Conservation (phyloP, 768 basidiomycete species). For the Dentipellis fragilis region DNA sequence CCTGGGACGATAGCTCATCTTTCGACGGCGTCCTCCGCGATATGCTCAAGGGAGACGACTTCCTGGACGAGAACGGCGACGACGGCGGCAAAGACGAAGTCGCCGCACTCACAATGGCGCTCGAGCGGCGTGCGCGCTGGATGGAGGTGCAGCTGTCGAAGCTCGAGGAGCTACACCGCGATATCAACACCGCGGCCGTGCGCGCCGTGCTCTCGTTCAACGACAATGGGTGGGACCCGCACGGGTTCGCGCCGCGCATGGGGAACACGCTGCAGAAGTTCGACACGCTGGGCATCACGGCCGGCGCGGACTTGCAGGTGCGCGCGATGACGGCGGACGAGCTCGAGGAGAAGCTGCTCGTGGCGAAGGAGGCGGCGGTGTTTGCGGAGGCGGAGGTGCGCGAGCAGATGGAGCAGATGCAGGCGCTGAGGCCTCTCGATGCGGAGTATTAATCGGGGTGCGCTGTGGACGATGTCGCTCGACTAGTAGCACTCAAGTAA, state of each 20-base stretch:
- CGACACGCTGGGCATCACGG: conserved; percentile 42
- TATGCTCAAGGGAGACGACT: conserved; percentile 84
- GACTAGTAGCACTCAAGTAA: neutral
- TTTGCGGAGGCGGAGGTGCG: conserved; percentile 68
- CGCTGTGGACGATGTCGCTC: neutral
- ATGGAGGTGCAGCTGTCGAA: conserved; percentile 89
- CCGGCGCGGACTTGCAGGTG: conserved; percentile 31
- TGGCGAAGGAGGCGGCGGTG: conserved; percentile 61
- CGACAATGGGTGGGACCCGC: conserved; percentile 75
- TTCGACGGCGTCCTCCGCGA: conserved; percentile 80
- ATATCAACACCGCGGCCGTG: conserved; percentile 84
- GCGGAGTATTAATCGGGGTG: conserved; percentile 2
- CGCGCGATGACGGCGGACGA: conserved; percentile 58
- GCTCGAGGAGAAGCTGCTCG: conserved; percentile 61
- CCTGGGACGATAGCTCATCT: conserved; percentile 85
- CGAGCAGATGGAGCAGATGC: conserved; percentile 65
- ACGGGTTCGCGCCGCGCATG: conserved; percentile 57
- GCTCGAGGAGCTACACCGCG: conserved; percentile 79
- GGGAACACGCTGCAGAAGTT: conserved; percentile 62
- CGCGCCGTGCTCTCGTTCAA: conserved; percentile 76
- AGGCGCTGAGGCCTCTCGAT: conserved; percentile 37
- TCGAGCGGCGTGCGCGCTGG: conserved; percentile 86
- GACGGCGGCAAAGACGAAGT: conserved; percentile 68
- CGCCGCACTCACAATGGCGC: conserved; percentile 68
- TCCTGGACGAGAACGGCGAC: conserved; percentile 63